These are phyloP conservation scores for Penicillium rolfsii DNA, from an alignment of 2,329 filamentous ascomycete genomes.

Conservation along the genomic window DNA sequence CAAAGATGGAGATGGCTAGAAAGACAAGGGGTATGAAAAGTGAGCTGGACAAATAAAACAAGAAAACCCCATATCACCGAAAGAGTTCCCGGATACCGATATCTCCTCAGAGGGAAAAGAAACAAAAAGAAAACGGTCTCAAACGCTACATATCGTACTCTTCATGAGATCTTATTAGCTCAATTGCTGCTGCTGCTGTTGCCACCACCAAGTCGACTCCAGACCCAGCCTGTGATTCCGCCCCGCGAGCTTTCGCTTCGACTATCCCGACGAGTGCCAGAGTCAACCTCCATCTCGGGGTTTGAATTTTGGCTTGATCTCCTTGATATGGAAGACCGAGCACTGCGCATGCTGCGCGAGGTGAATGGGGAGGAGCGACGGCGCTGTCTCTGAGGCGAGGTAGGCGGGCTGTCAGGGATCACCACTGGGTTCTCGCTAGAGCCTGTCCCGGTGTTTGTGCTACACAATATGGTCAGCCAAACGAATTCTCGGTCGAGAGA, in stretches of 20 bases:
- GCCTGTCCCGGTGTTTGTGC: constrained; percentile 25
- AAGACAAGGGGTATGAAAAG: constrained; percentile 10
- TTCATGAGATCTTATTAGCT: neutral
- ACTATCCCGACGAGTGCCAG: constrained; percentile 20
- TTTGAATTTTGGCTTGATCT: constrained; percentile 16
- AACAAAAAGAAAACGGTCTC: neutral
- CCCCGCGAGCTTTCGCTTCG: constrained; percentile 22
- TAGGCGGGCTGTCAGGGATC: constrained; percentile 22
- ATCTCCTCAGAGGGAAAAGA: neutral
- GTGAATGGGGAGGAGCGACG: constrained; percentile 18
- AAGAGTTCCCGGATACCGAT: neutral
- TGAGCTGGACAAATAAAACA: neutral
- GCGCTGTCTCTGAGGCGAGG: constrained; percentile 14
- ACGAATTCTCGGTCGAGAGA: constrained; percentile 4
- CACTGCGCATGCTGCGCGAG: constrained; percentile 18
- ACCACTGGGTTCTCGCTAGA: constrained; percentile 25
- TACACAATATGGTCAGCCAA: constrained; percentile 14
- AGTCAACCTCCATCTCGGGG: constrained; percentile 12
- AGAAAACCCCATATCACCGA: neutral
- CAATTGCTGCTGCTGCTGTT: constrained; percentile 11
- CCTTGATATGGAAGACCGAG: constrained; percentile 27
- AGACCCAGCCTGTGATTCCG: constrained; percentile 35
- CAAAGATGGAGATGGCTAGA: constrained; percentile 1
- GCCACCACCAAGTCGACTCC: constrained; percentile 27
- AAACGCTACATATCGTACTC: constrained; percentile 13